phyloP scores from a whole-genome alignment of 2,329 filamentous ascomycete genomes.

The Reticulascus tulasneorum region DNA sequence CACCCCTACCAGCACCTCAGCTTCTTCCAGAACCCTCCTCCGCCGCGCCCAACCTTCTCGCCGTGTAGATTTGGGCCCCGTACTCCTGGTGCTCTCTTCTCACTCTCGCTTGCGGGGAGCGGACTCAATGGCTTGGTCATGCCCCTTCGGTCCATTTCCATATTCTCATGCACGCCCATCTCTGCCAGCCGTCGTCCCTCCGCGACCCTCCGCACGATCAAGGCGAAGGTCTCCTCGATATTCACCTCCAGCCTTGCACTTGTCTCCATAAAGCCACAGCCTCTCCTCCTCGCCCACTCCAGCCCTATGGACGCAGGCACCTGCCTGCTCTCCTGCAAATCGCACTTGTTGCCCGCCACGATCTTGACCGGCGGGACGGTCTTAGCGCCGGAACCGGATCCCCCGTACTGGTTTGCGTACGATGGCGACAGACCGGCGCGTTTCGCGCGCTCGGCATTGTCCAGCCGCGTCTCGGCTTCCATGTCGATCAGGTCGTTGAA shows the following conservation, averaged over 20 bases:
- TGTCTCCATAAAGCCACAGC: constrained; percentile 88
- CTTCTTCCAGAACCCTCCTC: constrained; percentile 51
- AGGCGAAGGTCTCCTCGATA: constrained; percentile 83
- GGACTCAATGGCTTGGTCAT: constrained; percentile 57
- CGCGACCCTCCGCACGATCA: constrained; percentile 59
- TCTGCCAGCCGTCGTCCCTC: constrained; percentile 51
- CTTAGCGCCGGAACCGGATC: constrained; percentile 35
- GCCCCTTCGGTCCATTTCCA: constrained; percentile 44
- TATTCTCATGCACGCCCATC: constrained; percentile 38
- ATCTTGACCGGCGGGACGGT: constrained; percentile 74
- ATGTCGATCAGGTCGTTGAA: constrained; percentile 83
- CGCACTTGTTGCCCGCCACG: constrained; percentile 83
- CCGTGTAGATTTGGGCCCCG: constrained; percentile 39
- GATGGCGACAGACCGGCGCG: constrained; percentile 33
- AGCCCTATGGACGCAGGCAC: constrained; percentile 68
- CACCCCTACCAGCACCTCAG: constrained; percentile 50
- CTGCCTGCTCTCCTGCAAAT: constrained; percentile 65
- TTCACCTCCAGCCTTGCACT: constrained; percentile 81
- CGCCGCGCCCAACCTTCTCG: constrained; percentile 38
- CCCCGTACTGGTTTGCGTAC: constrained; percentile 22
- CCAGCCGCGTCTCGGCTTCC: constrained; percentile 66
- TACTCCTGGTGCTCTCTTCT: constrained; percentile 44
- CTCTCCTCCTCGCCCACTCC: constrained; percentile 69
- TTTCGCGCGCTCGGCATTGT: constrained; percentile 54
- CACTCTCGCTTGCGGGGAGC: constrained; percentile 35